Evolutionary conservation across 163 green algal genomes (phyloP).

Genomic region (Trebouxia gelatinosa): DNA sequence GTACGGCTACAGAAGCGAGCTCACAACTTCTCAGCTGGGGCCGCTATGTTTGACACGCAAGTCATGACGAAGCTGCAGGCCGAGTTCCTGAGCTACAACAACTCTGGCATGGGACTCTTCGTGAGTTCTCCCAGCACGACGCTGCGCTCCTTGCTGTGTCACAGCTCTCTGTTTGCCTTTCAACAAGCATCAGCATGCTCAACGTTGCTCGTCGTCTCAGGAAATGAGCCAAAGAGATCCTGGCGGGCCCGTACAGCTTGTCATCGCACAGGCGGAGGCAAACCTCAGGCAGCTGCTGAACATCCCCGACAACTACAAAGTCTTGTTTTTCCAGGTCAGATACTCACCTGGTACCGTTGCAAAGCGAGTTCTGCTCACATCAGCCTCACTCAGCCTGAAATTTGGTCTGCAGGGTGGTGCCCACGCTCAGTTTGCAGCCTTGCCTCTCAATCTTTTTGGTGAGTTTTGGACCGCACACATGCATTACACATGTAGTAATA

Average conservation of each 20-base stretch:
- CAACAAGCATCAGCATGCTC: not conserved
- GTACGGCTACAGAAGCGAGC: conserved; percentile 5
- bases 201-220: not conserved
- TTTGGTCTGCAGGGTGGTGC: conserved; percentile 32
- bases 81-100: conserved; percentile 36
- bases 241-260: conserved; percentile 37
- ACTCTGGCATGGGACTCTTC: conserved; percentile 36
- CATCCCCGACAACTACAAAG: conserved; percentile 44
- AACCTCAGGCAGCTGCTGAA: conserved; percentile 36
- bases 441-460: conserved; percentile 42
- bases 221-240: conserved; percentile 42
- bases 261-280: conserved; percentile 26
- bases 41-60: conserved; percentile 35
- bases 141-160: not conserved
- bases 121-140: conserved; percentile 3
- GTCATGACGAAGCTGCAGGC: conserved; percentile 33
- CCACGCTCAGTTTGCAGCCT: conserved; percentile 40
- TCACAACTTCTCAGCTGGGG: conserved; percentile 39
- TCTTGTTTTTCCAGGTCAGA: conserved; percentile 43
- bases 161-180: not conserved
- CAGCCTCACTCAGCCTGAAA: too few relatives aligned
- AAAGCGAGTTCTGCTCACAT: too few relatives aligned
- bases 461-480: too few relatives aligned
- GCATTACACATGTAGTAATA: too few relatives aligned
- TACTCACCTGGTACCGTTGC: too few relatives aligned